Evolutionary conservation across 2,329 filamentous ascomycete species (phyloP), one percentile per base, ranked within the genome.

Genomic region (Anisogramma anomala): DNA sequence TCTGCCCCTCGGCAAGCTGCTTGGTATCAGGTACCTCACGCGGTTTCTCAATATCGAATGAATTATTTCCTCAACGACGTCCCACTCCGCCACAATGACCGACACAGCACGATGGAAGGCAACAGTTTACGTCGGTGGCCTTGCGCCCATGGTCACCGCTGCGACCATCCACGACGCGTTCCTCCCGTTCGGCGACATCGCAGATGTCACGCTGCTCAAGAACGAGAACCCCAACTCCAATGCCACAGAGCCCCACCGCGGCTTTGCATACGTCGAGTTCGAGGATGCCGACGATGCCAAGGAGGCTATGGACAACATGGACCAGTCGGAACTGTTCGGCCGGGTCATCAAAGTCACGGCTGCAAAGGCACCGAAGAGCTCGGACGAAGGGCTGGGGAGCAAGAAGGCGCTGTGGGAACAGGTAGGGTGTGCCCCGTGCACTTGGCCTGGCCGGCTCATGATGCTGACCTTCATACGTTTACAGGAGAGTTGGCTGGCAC

Each of bases 221-320:
- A 82, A 86, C 43, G 88, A 94, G 57, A 69, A 79, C 48, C 81
- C 82, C 49, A 87, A 85, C 48, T 81, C 82, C 49, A 87, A 84
- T 48, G 77, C 82, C 6, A 77, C 73, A 35, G 84, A 93, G 30
- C 67, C 78, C 22, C 91, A 98, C 60, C 74, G 88, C 39, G 91
- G 93, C 1, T 98, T 96, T 61, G 91, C 88, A 44, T 96, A 98
- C 58, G 84, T 98, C 37, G 91, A 98, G 57, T 98, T 84, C 56
- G 87, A 95, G 54, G 74, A 86, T 43, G 72, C 78, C 10, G 76
- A 81, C 43, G 91, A 98, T 62, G 89, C 88, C 20, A 80, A 80
- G 55, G 89, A 96, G 63, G 91, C 91, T 37, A 94, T 98, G 59
- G 87, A 96, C 69, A 98, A 98, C 58, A 96, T 98, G 89, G 86